Base-by-base conservation (phyloP, 2,329 filamentous ascomycete genomes). In the Venturia oleaginea region DNA sequence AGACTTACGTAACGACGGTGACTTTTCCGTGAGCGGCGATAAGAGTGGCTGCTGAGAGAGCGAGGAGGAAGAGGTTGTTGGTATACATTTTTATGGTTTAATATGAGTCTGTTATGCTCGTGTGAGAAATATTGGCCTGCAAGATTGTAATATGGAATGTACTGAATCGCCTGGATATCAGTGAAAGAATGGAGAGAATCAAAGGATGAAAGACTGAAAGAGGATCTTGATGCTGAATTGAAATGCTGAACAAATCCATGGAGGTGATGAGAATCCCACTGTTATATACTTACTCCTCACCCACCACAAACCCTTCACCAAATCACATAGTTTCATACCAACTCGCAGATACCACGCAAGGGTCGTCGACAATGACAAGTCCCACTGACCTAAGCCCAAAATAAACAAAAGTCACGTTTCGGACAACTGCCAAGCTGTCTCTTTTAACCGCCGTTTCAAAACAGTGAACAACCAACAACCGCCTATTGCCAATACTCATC, bases 11-110 rank as follows among this genome's bases (percentile, higher is more conserved):
- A 2, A 68, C 66, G 27, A 51, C 61, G 8, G 64, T 60, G n/a
- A 68, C 60, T 48, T 67, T 67, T 24, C 68, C 68, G 22, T 69
- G 66, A 27, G 68, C 67, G 15, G 64, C 34, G 59, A 65, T 64
- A 59, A 67, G 57, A 24, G 67, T 43, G 30, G 65, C 60, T 1
- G 65, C 61, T 17, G 46, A 51, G 13, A 51, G 46, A 22, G 46
- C 46, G 8, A 51, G 46, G 46, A 17, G 65, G 38, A 10, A 64
- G 62, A 46, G 15, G 22, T 22, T 51, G 11, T 51, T 51, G 46
- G 46, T 24, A 27, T 51, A 51, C 46, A 51, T 51, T 22, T 4
- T 51, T 6, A n/a, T n/a, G 42, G 46, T 15, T 51, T 3, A 13
- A 51, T 27, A 13, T 24, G 15, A 40, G 13, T 10, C 13, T 40